These are phyloP conservation scores for Macadamia tetraphylla DNA, from an alignment of 164 flowering plant genomes.

Conservation along the genomic window DNA sequence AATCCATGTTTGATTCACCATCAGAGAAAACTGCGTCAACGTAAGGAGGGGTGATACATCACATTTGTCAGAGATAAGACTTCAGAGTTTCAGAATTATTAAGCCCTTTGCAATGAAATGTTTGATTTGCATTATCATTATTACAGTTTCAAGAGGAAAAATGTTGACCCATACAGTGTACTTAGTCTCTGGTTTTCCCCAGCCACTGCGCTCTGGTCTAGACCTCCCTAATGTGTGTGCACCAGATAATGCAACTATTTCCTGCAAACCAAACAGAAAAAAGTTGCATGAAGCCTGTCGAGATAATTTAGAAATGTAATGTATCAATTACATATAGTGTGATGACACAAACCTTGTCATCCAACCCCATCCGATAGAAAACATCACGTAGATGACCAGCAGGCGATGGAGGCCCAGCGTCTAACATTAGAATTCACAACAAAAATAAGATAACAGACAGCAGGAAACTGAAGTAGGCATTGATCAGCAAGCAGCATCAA, in stretches of 20 bases:
- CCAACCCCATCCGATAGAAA: conserved; percentile 93
- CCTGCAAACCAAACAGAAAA: conserved; percentile 38
- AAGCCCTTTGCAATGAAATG: not conserved
- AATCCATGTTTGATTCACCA: no score
- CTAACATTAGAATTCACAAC: conserved; percentile 29
- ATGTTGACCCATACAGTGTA: conserved; percentile 63
- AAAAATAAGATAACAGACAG: conserved; percentile 9
- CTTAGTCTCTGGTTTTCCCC: conserved; percentile 97
- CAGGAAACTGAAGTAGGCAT: not conserved
- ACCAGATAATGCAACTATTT: conserved; percentile 97
- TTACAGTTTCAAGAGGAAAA: not conserved
- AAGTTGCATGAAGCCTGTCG: not conserved
- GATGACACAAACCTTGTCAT: conserved; percentile 65
- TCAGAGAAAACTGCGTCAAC: no score
- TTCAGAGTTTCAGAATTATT: not conserved
- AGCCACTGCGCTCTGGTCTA: conserved; percentile 98
- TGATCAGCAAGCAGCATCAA: no score
- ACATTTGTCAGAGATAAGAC: not conserved
- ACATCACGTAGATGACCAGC: conserved; percentile 85
- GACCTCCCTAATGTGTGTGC: conserved; percentile 97
- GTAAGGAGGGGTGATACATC: no score
- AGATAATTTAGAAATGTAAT: not conserved
- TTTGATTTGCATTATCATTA: not conserved
- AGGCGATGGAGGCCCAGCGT: conserved; percentile 95
- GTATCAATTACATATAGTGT: not conserved